Evolutionary conservation across 179 eudicot species (phyloP).

Genomic region (Camellia oleifera): DNA sequence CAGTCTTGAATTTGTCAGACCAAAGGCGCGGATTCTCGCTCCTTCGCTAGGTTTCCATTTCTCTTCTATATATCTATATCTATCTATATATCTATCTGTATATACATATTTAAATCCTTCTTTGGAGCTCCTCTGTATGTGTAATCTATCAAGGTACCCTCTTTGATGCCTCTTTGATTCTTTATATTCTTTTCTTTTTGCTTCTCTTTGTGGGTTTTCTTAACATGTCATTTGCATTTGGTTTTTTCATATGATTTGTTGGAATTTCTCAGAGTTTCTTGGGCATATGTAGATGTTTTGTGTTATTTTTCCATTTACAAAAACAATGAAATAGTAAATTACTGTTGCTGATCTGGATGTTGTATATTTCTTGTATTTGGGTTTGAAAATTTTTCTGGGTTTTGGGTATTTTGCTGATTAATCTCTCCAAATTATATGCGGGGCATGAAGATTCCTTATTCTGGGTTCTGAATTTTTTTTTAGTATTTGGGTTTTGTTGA

Average conservation of each 20-base stretch:
- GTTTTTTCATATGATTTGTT: background rate
- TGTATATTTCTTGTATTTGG: conserved; percentile 1
- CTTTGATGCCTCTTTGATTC: background rate
- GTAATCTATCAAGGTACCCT: background rate
- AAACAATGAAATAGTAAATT: background rate
- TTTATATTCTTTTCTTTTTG: background rate
- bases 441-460: background rate
- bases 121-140: background rate
- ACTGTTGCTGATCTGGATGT: conserved; percentile 4
- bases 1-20: conserved; percentile 10
- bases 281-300: background rate
- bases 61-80: background rate
- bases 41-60: conserved; percentile 12
- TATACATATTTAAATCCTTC: no score
- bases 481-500: background rate
- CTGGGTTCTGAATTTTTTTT: background rate
- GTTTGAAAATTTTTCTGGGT: conserved; percentile 3
- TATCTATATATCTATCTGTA: background rate
- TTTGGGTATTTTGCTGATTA: background rate
- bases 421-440: background rate
- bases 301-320: background rate
- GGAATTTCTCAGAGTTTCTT: background rate
- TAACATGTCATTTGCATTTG: background rate
- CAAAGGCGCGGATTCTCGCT: conserved; percentile 8
- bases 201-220: background rate